Evolutionary conservation across 495 filamentous ascomycete genomes (phyloP), one percentile per base, ranked within the genome.

Genomic region (Podospora pseudopauciseta): DNA sequence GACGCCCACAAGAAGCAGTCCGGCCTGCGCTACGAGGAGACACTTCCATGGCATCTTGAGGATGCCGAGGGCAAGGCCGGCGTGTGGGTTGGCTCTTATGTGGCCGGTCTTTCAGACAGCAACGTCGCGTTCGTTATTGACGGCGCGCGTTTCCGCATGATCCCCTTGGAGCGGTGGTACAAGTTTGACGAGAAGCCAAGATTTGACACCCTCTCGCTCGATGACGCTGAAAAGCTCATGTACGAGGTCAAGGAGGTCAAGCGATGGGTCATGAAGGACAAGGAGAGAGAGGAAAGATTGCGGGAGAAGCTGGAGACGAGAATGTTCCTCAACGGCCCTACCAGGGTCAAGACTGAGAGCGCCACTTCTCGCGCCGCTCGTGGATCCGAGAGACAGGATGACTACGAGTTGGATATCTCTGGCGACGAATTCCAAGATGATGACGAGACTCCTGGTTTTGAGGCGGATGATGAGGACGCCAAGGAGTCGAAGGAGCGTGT

Each of bases 91-190:
- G 96, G 94, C 20, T 90, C 89, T 57, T 96, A 97, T 70, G 90
- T 97, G 74, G 89, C 89, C 13, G 90, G 90, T 27, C 80, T 97
- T 60, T 96, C 93, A 0, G 88, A 94, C 58, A 87, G 85, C 0
- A 85, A 86, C 68, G 89, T 91, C 6, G 88, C 93, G 27, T 87
- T 99, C 66, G 83, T 91, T 16, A 84, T 91, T 20, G 89, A 90
- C 27, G 80, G 80, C 0, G 80, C 76, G 0, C 86, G 85, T 53
- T 96, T 96, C 81, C 88, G 89, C 49, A 92, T 98, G 90, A 83
- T 95, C 23, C 96, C 96, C 0, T 78, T 96, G 11, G 93, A 98
- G 72, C 95, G 96, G 73, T 97, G 90, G 90, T 99, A 99, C 80
- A 91, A 90, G 64, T 97, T 99, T 73, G 90, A 81, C 23, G 85